Evolutionary conservation across 83 land plant species (phyloP), one percentile per base, ranked within the genome.

Genomic region (Picea mariana): DNA sequence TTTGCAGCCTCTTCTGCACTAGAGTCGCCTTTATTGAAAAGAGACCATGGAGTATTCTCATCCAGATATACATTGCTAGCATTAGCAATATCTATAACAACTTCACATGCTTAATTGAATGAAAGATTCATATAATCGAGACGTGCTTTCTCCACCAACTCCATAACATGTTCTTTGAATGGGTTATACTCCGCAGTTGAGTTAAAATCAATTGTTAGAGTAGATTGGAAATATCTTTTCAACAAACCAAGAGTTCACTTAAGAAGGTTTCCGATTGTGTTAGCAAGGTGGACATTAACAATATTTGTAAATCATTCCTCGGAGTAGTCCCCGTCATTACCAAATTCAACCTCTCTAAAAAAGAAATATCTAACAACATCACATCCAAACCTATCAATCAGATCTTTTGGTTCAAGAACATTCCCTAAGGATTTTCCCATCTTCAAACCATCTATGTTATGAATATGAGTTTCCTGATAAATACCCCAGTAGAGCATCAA

Each of bases 371-470:
- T 87, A 7, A 97, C 98, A 66, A 98, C 98, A 89, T 97, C 99
- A 34, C 94, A 61, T 21, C 99, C 99, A 90, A 95, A 97, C 75
- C 88, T 91, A 4, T 82, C 62, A 31, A 97, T 94, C 78, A 97
- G 89, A 81, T 92, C 94, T 80, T 87, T 91, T 61, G 99, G 99
- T 81, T 97, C 99, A 66, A 97, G 84, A 12, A 98, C 94, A 87
- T 97, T 97, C 55, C 99, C 99, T 49, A 97, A 78, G 21, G 99
- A 97, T 83, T 97, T 97, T 58, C 99, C 99, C 99, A 97, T 97
- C 88, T 97, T 97, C 90, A 92, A 80, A 68, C 99, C 99, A 95
- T 95, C 99, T 2, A 40, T 67, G 72, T 67, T 16, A 67, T 67
- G 72, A 31, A 67, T 17, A 27, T 67, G 72, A 40, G 72, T 67